Conservation (phyloP, 2,329 filamentous ascomycete genomes). For the Aureobasidium sp. region DNA sequence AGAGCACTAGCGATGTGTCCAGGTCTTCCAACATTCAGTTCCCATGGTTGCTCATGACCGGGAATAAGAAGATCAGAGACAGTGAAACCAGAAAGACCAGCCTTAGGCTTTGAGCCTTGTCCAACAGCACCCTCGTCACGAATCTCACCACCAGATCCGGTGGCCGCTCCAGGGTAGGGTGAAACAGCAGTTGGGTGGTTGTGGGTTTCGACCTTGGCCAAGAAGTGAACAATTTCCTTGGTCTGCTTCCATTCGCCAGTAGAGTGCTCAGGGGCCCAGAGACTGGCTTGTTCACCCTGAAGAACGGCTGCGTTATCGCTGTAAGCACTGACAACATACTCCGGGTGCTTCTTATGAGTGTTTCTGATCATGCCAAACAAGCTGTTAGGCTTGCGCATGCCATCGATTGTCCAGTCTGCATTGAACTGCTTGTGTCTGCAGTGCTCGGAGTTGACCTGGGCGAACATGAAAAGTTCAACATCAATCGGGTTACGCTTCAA, state of each 20-base stretch:
- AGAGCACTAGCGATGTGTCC: slow-evolving; percentile 87
- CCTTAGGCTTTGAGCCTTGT: slow-evolving; percentile 85
- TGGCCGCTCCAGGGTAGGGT: slow-evolving; percentile 86
- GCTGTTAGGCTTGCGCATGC: slow-evolving; percentile 67
- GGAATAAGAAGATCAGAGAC: slow-evolving; percentile 93
- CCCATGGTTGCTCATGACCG: slow-evolving; percentile 76
- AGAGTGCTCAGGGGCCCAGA: slow-evolving; percentile 81
- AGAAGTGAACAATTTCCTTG: slow-evolving; percentile 78
- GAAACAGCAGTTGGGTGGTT: slow-evolving; percentile 97
- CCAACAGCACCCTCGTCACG: slow-evolving; percentile 93
- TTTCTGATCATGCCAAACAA: slow-evolving; percentile 96
- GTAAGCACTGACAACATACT: slow-evolving; percentile 88
- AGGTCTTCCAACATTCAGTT: slow-evolving; percentile 82
- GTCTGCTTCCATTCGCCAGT: slow-evolving; percentile 83
- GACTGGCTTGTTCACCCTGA: slow-evolving; percentile 61
- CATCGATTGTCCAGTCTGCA: slow-evolving; percentile 91
- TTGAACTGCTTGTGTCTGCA: slow-evolving; percentile 90
- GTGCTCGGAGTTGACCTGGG: slow-evolving; percentile 97
- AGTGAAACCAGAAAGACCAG: slow-evolving; percentile 85
- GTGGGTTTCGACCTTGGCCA: slow-evolving; percentile 95
- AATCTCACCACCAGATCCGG: slow-evolving; percentile 91
- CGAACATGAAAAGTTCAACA: slow-evolving; percentile 98
- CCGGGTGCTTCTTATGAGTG: slow-evolving; percentile 71
- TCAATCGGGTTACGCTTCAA: slow-evolving; percentile 67
- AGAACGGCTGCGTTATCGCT: slow-evolving; percentile 97